Conservation (phyloP, 2,329 filamentous ascomycete species). For the Fusarium anthophilum region DNA sequence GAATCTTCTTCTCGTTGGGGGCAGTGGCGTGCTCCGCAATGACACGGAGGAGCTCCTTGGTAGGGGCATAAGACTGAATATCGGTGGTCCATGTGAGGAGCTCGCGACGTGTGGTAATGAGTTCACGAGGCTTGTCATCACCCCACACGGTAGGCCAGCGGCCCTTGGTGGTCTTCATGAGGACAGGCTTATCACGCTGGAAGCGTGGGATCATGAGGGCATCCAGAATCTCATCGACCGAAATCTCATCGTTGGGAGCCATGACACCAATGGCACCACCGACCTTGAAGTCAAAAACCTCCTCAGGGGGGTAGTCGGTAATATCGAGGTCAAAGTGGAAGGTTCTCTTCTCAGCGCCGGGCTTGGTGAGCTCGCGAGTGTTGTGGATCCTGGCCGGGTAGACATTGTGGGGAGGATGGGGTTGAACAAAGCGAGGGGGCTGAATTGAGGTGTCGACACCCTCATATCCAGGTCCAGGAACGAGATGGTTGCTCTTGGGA, state of each 20-base stretch:
- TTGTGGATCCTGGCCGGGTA: conserved; percentile 89
- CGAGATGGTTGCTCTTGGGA: conserved; percentile 28
- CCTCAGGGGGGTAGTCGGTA: conserved; percentile 90
- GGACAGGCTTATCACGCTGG: conserved; percentile 83
- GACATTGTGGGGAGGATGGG: conserved; percentile 92
- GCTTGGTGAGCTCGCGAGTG: conserved; percentile 85
- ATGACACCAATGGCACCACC: conserved; percentile 94
- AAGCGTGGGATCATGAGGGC: conserved; percentile 82
- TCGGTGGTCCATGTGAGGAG: conserved; percentile 97
- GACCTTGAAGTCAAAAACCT: conserved; percentile 90
- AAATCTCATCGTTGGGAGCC: conserved; percentile 80
- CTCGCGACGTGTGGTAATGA: conserved; percentile 90
- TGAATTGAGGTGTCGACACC: conserved; percentile 69
- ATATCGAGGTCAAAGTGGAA: conserved; percentile 98
- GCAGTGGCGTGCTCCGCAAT: conserved; percentile 86
- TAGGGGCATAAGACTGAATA: conserved; percentile 90
- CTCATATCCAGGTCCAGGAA: conserved; percentile 49
- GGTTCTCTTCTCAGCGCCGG: conserved; percentile 93
- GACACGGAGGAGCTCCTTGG: conserved; percentile 84
- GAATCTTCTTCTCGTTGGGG: conserved; percentile 85
- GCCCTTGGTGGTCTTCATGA: conserved; percentile 80
- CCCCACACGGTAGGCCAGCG: conserved; percentile 99
- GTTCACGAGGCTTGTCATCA: conserved; percentile 82
- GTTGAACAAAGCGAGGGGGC: conserved; percentile 90
- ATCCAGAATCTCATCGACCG: conserved; percentile 87